Conservation (phyloP, 176 grass and related monocot species). For the Ensete ventricosum region DNA sequence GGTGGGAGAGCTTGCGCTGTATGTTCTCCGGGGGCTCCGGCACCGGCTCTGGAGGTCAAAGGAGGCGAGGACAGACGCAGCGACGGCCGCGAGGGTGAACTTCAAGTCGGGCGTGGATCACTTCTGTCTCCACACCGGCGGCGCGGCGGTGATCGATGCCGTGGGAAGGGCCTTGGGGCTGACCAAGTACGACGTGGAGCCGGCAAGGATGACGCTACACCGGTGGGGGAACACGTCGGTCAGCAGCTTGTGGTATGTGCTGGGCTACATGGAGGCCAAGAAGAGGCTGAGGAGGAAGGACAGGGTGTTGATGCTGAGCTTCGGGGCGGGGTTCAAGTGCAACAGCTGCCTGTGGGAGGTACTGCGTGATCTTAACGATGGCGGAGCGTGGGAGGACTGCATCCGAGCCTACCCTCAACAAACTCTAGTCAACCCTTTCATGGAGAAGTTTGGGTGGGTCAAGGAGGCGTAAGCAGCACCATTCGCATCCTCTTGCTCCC, state of each 20-base stretch:
- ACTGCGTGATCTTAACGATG: conserved; percentile 31
- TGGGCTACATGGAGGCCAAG: conserved; percentile 70
- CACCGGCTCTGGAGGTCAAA: not conserved
- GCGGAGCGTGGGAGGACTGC: conserved; percentile 45
- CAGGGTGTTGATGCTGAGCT: conserved; percentile 54
- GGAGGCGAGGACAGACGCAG: not conserved
- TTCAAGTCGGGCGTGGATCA: conserved; percentile 55
- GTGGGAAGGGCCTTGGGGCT: conserved; percentile 41
- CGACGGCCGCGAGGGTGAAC: conserved; percentile 18
- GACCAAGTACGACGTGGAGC: conserved; percentile 40
- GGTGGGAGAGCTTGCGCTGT: conserved; percentile 33
- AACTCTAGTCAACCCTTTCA: conserved; percentile 38
- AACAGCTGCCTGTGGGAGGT: conserved; percentile 75
- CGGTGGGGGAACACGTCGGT: conserved; percentile 67
- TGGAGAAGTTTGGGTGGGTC: conserved; percentile 51
- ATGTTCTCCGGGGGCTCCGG: conserved; percentile 15
- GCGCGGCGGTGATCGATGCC: conserved; percentile 44
- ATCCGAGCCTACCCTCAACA: conserved; percentile 44
- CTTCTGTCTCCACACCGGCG: conserved; percentile 69
- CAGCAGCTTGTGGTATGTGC: conserved; percentile 65
- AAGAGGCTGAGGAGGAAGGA: conserved; percentile 36
- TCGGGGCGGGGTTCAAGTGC: conserved; percentile 70
- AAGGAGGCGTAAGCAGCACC: conserved; percentile 22
- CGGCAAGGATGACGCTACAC: conserved; percentile 61
- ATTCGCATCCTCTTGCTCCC: too few relatives aligned